Percentiles rank a stretch among this genome's conserved stretches.
phyloP scores from a whole-genome alignment of 352 stramenopile genomes.

The Phytophthora constricta region DNA sequence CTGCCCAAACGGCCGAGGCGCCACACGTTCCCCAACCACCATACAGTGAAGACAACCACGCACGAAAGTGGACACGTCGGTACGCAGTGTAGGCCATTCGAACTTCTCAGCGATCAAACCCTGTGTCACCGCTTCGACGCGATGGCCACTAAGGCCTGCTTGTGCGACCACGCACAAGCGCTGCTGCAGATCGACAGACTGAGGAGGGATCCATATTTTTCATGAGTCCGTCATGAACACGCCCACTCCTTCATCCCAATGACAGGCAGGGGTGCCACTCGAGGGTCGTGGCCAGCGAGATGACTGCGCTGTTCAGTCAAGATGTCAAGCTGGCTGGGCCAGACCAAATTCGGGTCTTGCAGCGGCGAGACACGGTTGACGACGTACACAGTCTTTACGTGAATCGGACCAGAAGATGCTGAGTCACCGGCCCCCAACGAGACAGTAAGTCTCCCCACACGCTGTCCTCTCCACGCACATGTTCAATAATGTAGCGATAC shows the following conservation, averaged over 20 bases:
- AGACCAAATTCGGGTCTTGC: not conserved
- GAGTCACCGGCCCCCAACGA: slow-evolving; percentile 1
- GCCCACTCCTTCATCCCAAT: not conserved
- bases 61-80: slow-evolving; percentile 22
- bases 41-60: slow-evolving; percentile 27
- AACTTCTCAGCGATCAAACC: slow-evolving; percentile 1
- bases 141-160: slow-evolving; percentile 26
- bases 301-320: not conserved
- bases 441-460: slow-evolving; percentile 11
- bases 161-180: slow-evolving; percentile 32
- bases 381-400: too few species aligned
- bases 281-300: not conserved
- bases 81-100: slow-evolving; percentile 8
- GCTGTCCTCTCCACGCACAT: slow-evolving; percentile 12
- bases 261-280: too few species aligned
- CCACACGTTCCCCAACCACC: not conserved
- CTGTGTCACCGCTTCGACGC: slow-evolving; percentile 9
- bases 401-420: not conserved
- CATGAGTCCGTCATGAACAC: not conserved
- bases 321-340: not conserved
- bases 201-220: slow-evolving; percentile 1
- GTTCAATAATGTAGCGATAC: slow-evolving; percentile 25
- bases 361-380: not conserved
- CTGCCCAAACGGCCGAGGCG: slow-evolving; percentile 23
- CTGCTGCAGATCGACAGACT: slow-evolving; percentile 17